phyloP scores from a whole-genome alignment of 2,329 filamentous ascomycete genomes.

The Trichoderma gracile region DNA sequence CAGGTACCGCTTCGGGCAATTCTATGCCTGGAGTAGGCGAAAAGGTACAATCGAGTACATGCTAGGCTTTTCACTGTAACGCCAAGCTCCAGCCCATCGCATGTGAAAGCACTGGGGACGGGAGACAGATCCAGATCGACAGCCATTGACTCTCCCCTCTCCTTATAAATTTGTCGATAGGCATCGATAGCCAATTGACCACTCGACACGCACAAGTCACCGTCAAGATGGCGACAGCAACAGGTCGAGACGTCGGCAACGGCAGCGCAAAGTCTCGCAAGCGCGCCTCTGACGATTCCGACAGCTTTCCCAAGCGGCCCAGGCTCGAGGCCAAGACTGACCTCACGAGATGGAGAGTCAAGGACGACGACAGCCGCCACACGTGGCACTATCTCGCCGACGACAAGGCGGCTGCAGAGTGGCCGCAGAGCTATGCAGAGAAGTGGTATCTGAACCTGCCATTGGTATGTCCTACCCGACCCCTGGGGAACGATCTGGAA shows the following conservation, averaged over 20 bases:
- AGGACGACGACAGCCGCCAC: constrained; percentile 79
- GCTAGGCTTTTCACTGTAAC: not conserved
- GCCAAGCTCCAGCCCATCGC: not conserved
- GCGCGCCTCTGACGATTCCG: constrained; percentile 44
- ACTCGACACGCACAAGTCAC: not conserved
- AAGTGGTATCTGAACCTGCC: constrained; percentile 83
- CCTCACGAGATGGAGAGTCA: constrained; percentile 77
- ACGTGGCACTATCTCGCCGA: constrained; percentile 93
- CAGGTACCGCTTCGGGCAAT: not conserved
- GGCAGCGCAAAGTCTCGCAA: constrained; percentile 44
- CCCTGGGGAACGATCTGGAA: not conserved
- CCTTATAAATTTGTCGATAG: constrained; percentile 1
- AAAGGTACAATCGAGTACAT: not conserved
- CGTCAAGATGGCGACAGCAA: constrained; percentile 36
- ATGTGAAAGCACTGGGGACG: constrained; percentile 1
- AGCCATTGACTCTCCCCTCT: not conserved
- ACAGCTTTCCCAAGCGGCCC: constrained; percentile 47
- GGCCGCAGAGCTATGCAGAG: constrained; percentile 88
- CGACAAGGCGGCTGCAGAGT: constrained; percentile 66
- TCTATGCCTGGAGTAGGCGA: not conserved
- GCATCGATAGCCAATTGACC: not conserved
- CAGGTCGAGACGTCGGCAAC: constrained; percentile 36
- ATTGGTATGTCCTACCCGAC: constrained; percentile 54
- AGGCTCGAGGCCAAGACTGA: constrained; percentile 67
- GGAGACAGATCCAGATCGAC: too few species aligned